phyloP scores from a whole-genome alignment of 2,329 filamentous ascomycete genomes.

The Nigrograna mackinnonii region DNA sequence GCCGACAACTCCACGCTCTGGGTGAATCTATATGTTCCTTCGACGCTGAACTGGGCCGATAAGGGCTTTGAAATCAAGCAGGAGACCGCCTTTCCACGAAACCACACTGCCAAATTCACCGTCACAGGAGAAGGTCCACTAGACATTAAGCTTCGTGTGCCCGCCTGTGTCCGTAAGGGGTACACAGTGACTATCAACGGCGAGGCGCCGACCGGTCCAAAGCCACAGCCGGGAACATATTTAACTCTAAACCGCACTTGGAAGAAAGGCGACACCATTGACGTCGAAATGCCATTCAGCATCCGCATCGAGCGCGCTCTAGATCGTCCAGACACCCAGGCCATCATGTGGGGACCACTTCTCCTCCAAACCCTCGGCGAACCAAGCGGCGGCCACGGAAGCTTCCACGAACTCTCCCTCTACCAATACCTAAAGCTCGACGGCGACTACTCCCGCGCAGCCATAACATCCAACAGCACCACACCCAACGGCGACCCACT shows the following conservation, averaged over 20 bases:
- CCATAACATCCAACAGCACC: conserved; percentile 3
- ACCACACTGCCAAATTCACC: no score
- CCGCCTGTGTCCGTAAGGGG: no score
- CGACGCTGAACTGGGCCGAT: no score
- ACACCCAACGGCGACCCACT: conserved; percentile 8
- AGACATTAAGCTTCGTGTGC: no score
- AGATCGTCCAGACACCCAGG: conserved; percentile 14
- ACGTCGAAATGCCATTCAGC: conserved; percentile 13
- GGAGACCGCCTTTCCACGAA: no score
- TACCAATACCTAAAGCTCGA: conserved; percentile 14
- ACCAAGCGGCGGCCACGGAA: conserved; percentile 1
- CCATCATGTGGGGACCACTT: conserved; percentile 15
- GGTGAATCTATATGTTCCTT: no score
- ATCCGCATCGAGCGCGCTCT: conserved; percentile 14
- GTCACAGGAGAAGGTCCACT: no score
- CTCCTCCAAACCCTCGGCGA: conserved; percentile 11
- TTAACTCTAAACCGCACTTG: conserved; percentile 10
- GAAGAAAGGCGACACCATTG: conserved; percentile 11
- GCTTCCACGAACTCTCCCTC: conserved; percentile 11
- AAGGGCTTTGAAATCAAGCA: no score
- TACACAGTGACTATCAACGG: conserved; percentile 48
- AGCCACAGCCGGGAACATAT: conserved; percentile 44
- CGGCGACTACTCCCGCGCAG: conserved; percentile 12
- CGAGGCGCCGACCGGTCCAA: conserved; percentile 20
- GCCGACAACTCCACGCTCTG: no score